phyloP scores from a whole-genome alignment of 2,329 filamentous ascomycete genomes.

The Penicillium sp. region DNA sequence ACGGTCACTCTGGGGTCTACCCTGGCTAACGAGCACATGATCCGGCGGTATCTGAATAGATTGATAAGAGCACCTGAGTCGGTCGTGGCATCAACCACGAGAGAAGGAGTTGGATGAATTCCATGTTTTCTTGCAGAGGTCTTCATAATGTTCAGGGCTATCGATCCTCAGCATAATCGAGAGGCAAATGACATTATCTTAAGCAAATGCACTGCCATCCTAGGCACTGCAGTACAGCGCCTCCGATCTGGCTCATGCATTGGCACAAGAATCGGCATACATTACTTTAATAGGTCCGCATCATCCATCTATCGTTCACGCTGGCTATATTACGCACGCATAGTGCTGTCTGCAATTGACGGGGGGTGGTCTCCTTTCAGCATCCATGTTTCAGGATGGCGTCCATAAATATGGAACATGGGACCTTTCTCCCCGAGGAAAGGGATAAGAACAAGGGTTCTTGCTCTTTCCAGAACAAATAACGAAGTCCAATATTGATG shows the following conservation, averaged over 20 bases:
- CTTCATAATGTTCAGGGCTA: background rate
- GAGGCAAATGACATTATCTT: constrained; percentile 12
- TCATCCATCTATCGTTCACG: background rate
- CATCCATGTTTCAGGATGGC: constrained; percentile 1
- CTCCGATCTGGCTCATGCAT: background rate
- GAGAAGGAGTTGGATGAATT: background rate
- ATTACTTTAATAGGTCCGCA: background rate
- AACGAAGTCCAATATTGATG: background rate
- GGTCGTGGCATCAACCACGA: background rate
- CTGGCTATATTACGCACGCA: background rate
- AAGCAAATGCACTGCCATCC: constrained; percentile 15
- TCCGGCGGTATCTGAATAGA: constrained; percentile 14
- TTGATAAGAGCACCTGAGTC: constrained; percentile 12
- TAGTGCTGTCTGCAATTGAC: background rate
- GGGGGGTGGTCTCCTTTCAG: background rate
- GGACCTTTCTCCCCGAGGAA: background rate
- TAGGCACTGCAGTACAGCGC: constrained; percentile 6
- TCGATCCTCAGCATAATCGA: constrained; percentile 6
- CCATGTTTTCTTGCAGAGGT: background rate
- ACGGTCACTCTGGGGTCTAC: background rate
- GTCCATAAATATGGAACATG: background rate
- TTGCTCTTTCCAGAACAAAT: background rate
- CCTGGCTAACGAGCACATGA: background rate
- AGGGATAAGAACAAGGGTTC: background rate
- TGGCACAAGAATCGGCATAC: constrained; percentile 2